Conservation (phyloP, 108 stramenopile species). For the Pseudonitzschia pungens region DNA sequence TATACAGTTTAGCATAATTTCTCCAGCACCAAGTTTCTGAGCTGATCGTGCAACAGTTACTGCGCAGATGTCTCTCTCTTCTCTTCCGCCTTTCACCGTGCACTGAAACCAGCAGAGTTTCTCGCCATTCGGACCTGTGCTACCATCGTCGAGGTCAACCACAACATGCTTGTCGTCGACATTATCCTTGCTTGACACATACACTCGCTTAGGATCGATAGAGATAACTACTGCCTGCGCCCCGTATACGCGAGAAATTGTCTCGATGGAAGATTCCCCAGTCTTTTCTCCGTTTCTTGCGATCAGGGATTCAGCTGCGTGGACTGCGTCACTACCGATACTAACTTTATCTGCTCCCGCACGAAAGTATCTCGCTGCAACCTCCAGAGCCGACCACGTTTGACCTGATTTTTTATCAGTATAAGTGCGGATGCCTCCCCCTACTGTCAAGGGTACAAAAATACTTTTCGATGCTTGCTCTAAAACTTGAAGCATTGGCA, state of each 20-base stretch:
- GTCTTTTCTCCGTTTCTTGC: constrained; percentile 57
- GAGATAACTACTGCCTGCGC: constrained; percentile 98
- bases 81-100: constrained; percentile 96
- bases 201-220: constrained; percentile 96
- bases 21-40: constrained; percentile 94
- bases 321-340: constrained; percentile 95
- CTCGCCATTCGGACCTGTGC: constrained; percentile 82
- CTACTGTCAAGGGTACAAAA: constrained; percentile 98
- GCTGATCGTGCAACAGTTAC: constrained; percentile 83
- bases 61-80: constrained; percentile 90
- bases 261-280: constrained; percentile 87
- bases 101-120: constrained; percentile 96
- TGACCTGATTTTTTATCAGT: constrained; percentile 78
- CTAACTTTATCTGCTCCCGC: constrained; percentile 99
- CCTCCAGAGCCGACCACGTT: constrained; percentile 89
- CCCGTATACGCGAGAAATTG: constrained; percentile 91
- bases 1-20: constrained; percentile 98
- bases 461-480: constrained; percentile 90
- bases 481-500: constrained; percentile 96
- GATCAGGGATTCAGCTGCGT: constrained; percentile 83
- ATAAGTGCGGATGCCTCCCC: constrained; percentile 97
- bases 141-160: constrained; percentile 54
- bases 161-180: constrained; percentile 64
- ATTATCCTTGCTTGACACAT: constrained; percentile 58
- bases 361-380: constrained; percentile 95